These are phyloP conservation scores for Lagenaria siceraria DNA, from an alignment of 306 rosid species.

Conservation along the genomic window DNA sequence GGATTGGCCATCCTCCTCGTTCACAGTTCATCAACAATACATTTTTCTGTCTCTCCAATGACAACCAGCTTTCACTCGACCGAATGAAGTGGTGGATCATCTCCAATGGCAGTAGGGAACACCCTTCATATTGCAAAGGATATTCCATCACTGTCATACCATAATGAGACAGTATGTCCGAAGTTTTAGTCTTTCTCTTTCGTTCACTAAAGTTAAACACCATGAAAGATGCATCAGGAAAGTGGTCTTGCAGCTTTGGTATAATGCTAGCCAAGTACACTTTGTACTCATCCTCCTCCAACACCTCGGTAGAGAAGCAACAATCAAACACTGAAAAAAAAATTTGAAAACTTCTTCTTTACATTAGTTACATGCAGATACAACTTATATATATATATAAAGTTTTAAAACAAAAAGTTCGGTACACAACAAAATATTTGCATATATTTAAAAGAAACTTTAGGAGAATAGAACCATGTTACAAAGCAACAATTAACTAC, in stretches of 20 bases:
- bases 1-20: conserved; percentile 97
- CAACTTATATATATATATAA: background rate
- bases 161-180: conserved; percentile 76
- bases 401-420: background rate
- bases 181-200: conserved; percentile 57
- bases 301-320: conserved; percentile 81
- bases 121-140: conserved; percentile 86
- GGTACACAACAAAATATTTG: background rate
- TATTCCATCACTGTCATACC: conserved; percentile 99
- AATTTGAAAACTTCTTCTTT: background rate
- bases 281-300: conserved; percentile 85
- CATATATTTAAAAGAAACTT: background rate
- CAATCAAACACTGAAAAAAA: conserved; percentile 74
- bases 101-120: conserved; percentile 82
- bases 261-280: conserved; percentile 80
- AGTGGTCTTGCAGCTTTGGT: conserved; percentile 81
- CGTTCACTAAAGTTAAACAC: conserved; percentile 96
- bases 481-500: background rate
- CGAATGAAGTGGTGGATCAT: conserved; percentile 97
- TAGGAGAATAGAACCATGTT: background rate
- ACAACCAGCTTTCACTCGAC: conserved; percentile 97
- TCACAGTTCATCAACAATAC: conserved; percentile 96
- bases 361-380: background rate
- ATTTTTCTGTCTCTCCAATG: conserved; percentile 84
- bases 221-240: conserved; percentile 91